Evolutionary conservation across 75 land plant genomes (phyloP).

Genomic region (Pinus tabuliformis): DNA sequence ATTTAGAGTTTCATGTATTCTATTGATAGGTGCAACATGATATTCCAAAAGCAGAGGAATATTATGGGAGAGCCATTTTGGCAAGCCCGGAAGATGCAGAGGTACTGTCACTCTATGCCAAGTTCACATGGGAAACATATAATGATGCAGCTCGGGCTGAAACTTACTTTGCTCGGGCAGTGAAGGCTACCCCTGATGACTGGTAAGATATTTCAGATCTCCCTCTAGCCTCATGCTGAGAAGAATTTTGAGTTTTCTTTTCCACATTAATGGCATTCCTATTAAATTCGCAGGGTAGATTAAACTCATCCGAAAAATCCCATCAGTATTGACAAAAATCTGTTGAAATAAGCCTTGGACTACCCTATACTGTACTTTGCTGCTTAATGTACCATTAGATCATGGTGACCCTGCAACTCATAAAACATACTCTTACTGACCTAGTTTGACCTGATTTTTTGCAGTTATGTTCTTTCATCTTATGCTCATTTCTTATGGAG

Average conservation of each 20-base stretch:
- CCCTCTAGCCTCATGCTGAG: too few species aligned
- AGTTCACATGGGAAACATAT: slow-evolving; percentile 45
- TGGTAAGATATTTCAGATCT: slow-evolving; percentile 28
- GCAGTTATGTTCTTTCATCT: slow-evolving; percentile 63
- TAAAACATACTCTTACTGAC: neutral
- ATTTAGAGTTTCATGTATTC: neutral
- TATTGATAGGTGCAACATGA: slow-evolving; percentile 33
- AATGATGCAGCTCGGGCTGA: slow-evolving; percentile 50
- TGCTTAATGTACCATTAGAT: too few species aligned
- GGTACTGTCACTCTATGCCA: slow-evolving; percentile 49
- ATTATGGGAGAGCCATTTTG: slow-evolving; percentile 50
- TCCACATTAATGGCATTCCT: too few species aligned
- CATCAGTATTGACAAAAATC: too few species aligned
- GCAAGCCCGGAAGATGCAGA: slow-evolving; percentile 51
- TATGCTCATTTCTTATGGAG: slow-evolving; percentile 77
- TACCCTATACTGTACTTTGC: too few species aligned
- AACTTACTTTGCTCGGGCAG: slow-evolving; percentile 53
- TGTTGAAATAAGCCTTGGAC: too few species aligned
- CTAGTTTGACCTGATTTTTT: neutral
- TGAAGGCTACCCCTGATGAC: slow-evolving; percentile 50
- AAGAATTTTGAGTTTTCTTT: too few species aligned
- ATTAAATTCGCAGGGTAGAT: too few species aligned
- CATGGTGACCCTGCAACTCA: too few species aligned
- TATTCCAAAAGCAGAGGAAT: slow-evolving; percentile 46
- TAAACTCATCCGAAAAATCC: too few species aligned